Evolutionary conservation across 1,139 yeast genomes (phyloP).

Genomic region (Geotrichum europaeum): DNA sequence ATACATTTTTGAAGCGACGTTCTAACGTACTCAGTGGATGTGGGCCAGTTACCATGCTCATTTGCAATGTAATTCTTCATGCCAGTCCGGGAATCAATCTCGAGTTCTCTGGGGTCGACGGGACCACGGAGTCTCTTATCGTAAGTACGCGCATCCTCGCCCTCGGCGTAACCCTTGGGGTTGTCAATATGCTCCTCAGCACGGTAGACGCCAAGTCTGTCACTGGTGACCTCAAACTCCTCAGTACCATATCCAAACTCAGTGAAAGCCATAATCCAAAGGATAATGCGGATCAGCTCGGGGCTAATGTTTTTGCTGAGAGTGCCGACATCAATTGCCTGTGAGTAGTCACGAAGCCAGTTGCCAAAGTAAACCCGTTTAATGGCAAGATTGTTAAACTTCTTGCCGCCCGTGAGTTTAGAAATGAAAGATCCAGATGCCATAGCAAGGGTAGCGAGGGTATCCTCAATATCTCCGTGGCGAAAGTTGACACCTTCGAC

Average conservation of each 20-base stretch:
- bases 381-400: conserved; percentile 24
- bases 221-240: conserved; percentile 29
- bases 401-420: conserved; percentile 22
- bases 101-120: conserved; percentile 24
- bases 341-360: conserved; percentile 30
- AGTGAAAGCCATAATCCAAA: conserved; percentile 27
- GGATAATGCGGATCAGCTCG: conserved; percentile 22
- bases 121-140: conserved; percentile 26
- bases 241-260: conserved; percentile 29
- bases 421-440: conserved; percentile 20
- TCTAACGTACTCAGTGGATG: conserved; percentile 24
- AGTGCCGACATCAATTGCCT: conserved; percentile 29
- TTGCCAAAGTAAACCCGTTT: conserved; percentile 29
- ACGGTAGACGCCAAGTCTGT: conserved; percentile 26
- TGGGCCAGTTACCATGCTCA: conserved; percentile 28
- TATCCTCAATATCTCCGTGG: conserved; percentile 29
- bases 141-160: conserved; percentile 21
- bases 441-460: conserved; percentile 21
- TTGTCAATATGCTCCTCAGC: conserved; percentile 30
- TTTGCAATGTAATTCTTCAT: conserved; percentile 28
- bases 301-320: conserved; percentile 23
- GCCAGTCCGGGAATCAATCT: conserved; percentile 26
- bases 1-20: conserved; percentile 23
- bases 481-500: conserved; percentile 26
- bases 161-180: conserved; percentile 26